phyloP scores from a whole-genome alignment of 768 basidiomycete genomes.

The Naganishia onofrii region DNA sequence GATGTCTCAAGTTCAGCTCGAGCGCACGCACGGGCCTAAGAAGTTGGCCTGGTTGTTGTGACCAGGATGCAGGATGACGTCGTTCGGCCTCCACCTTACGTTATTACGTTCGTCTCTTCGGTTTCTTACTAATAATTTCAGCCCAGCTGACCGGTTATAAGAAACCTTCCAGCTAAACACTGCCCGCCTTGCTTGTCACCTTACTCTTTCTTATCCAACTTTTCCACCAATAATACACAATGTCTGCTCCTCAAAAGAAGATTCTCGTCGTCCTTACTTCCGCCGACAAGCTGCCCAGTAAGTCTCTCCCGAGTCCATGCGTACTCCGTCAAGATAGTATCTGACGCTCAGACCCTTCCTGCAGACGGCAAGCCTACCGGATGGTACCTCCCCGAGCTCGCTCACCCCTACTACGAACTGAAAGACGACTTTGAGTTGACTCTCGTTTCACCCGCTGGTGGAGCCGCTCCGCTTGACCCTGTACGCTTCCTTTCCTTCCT shows the following conservation, averaged over 20 bases:
- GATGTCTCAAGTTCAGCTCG: background rate
- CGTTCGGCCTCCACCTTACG: background rate
- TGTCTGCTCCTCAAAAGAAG: slow-evolving; percentile 27
- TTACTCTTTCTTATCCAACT: background rate
- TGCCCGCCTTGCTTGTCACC: too few relatives aligned
- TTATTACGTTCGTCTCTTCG: background rate
- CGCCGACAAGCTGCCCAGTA: slow-evolving; percentile 25
- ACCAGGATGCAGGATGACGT: background rate
- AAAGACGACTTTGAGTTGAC: slow-evolving; percentile 59
- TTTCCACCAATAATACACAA: background rate
- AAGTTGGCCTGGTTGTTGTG: background rate
- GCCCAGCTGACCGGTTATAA: background rate
- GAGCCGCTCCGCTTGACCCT: slow-evolving; percentile 68
- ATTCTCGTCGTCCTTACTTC: slow-evolving; percentile 31
- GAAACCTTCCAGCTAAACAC: too few relatives aligned
- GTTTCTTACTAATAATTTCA: slow-evolving; percentile 6
- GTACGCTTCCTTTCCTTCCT: background rate
- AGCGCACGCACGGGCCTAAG: background rate
- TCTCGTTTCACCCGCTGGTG: slow-evolving; percentile 63
- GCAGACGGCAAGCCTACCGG: slow-evolving; percentile 50
- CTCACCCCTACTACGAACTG: slow-evolving; percentile 67
- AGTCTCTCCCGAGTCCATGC: background rate
- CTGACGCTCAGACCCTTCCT: background rate
- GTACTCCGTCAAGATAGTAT: too few relatives aligned
- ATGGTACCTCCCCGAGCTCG: slow-evolving; percentile 74